phyloP scores from a whole-genome alignment of 345 rosid species.

The Salix brachista region DNA sequence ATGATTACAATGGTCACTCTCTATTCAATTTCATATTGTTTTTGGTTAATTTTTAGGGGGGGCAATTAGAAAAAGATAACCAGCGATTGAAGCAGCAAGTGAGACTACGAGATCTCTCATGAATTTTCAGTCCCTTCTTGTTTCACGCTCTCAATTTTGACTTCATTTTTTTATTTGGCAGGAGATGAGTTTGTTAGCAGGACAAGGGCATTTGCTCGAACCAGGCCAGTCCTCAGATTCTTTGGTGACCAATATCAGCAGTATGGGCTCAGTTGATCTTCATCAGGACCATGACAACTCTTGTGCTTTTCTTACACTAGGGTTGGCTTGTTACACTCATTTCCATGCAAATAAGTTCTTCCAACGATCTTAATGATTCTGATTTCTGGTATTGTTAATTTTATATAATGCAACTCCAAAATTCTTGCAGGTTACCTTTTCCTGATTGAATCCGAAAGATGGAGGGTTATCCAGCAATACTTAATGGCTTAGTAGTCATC shows the following conservation, averaged over 20 bases:
- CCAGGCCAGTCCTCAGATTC: background rate
- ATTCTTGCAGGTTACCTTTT: slow-evolving; percentile 23
- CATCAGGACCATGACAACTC: background rate
- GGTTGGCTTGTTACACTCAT: background rate
- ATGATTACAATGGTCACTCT: background rate
- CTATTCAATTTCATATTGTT: background rate
- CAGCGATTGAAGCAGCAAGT: slow-evolving; percentile 27
- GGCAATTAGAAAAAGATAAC: slow-evolving; percentile 25
- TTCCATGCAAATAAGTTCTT: background rate
- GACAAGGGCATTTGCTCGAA: background rate
- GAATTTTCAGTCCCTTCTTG: background rate
- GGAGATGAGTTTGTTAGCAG: background rate
- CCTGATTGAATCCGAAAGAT: background rate
- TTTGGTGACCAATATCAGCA: background rate
- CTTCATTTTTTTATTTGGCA: background rate
- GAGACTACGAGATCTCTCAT: background rate
- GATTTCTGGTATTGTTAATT: background rate
- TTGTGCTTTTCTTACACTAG: background rate
- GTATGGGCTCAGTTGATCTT: background rate
- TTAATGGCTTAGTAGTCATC: background rate
- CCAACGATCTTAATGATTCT: background rate
- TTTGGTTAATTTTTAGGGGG: slow-evolving; percentile 22
- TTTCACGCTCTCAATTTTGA: background rate
- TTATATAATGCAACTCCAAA: background rate
- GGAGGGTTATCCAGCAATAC: background rate